Conservation (phyloP, 805 yeast species). For the Nakazawaea wyomingensis region DNA sequence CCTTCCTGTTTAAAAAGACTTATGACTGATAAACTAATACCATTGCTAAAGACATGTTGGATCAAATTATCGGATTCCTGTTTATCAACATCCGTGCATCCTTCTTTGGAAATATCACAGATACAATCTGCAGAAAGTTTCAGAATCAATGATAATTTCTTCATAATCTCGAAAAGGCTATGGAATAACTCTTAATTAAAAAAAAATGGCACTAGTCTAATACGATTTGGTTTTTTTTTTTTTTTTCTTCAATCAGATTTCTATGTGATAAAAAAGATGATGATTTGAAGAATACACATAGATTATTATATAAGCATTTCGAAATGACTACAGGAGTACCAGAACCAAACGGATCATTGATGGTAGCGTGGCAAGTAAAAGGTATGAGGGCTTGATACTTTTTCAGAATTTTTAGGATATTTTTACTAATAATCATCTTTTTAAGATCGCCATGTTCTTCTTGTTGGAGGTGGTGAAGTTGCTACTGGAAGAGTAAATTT, state of each 20-base stretch:
- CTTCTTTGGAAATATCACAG: not conserved
- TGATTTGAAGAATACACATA: no score
- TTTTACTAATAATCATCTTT: not conserved
- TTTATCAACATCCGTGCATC: not conserved
- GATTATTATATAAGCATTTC: not conserved
- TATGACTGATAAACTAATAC: not conserved
- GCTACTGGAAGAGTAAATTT: constrained; percentile 68
- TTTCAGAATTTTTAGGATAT: no score
- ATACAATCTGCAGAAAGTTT: not conserved
- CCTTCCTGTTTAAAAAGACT: not conserved
- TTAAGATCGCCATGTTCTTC: constrained; percentile 56
- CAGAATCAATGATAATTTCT: not conserved
- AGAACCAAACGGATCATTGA: constrained; percentile 46
- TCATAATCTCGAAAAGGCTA: no score
- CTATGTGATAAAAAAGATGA: not conserved
- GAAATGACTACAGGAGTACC: constrained; percentile 17
- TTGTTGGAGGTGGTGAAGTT: constrained; percentile 77
- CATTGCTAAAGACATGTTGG: not conserved
- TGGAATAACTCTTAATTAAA: no score
- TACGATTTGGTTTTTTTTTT: no score
- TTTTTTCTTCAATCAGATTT: not conserved
- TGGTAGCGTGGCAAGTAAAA: constrained; percentile 72
- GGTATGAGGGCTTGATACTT: constrained; percentile 34
- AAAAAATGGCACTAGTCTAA: no score
- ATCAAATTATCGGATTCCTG: not conserved